These are phyloP conservation scores for Ambrosia hybrid DNA, from an alignment of 140 eudicot genomes.

Conservation along the genomic window DNA sequence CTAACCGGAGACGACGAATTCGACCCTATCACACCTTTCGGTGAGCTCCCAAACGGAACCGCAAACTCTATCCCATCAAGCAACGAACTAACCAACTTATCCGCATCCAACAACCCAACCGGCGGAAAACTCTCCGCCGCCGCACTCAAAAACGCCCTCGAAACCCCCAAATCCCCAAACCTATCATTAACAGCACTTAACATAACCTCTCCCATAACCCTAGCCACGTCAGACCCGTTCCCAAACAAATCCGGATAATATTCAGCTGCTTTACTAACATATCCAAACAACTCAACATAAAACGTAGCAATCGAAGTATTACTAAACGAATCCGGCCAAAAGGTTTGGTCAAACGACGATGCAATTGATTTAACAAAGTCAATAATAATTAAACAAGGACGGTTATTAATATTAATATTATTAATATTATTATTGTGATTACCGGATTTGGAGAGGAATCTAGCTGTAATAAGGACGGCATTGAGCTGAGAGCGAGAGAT, in stretches of 20 bases:
- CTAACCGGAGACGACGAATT: constrained; percentile 54
- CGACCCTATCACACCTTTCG: constrained; percentile 48
- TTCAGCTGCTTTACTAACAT: constrained; percentile 55
- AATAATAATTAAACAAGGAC: constrained; percentile 45
- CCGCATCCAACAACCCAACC: constrained; percentile 48
- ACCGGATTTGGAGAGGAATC: constrained; percentile 69
- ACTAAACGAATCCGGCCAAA: constrained; percentile 79
- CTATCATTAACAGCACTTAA: constrained; percentile 38
- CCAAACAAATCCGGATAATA: constrained; percentile 35
- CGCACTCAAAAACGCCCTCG: constrained; percentile 61
- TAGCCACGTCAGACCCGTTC: constrained; percentile 50
- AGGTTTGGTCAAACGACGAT: constrained; percentile 47
- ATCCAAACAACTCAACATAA: constrained; percentile 49
- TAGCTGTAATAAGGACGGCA: constrained; percentile 64
- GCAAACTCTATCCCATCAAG: constrained; percentile 49
- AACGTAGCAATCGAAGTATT: constrained; percentile 45
- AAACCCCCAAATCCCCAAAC: constrained; percentile 39
- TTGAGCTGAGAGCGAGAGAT: constrained; percentile 83
- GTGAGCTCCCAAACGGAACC: constrained; percentile 34
- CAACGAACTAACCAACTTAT: constrained; percentile 50
- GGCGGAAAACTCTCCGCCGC: constrained; percentile 59
- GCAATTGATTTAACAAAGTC: constrained; percentile 64
- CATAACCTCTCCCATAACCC: constrained; percentile 58
- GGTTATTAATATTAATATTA: constrained; percentile 18
- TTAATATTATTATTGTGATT: constrained; percentile 29